Conservation (phyloP, 1,139 yeast genomes). For the Suhomyces panamericanus region DNA sequence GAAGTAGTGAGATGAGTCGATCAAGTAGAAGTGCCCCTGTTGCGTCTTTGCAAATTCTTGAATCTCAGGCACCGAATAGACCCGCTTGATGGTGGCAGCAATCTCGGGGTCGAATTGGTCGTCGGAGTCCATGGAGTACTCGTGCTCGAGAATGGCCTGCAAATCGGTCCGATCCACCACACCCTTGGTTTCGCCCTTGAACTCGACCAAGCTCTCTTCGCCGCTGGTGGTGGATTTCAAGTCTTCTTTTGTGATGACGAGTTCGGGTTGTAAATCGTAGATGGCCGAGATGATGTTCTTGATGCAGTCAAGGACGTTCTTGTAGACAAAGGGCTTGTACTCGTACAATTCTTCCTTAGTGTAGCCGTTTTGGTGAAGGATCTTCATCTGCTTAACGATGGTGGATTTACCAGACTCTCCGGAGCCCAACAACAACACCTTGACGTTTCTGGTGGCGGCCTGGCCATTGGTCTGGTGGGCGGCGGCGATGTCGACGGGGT, state of each 20-base stretch:
- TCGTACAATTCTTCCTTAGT: conserved; percentile 61
- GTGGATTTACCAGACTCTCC: conserved; percentile 84
- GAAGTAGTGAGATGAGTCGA: conserved; percentile 87
- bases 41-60: conserved; percentile 55
- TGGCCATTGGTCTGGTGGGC: conserved; percentile 8
- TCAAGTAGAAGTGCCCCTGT: conserved; percentile 74
- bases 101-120: conserved; percentile 47
- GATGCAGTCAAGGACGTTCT: conserved; percentile 67
- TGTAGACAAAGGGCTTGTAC: conserved; percentile 68
- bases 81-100: conserved; percentile 43
- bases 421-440: conserved; percentile 68
- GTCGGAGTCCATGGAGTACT: conserved; percentile 48
- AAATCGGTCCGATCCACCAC: conserved; percentile 43
- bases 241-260: conserved; percentile 38
- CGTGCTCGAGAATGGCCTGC: conserved; percentile 49
- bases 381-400: conserved; percentile 72
- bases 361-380: conserved; percentile 71
- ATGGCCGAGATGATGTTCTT: conserved; percentile 61
- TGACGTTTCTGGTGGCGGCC: conserved; percentile 43
- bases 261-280: conserved; percentile 47
- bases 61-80: conserved; percentile 63
- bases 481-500: conserved; percentile 13
- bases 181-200: conserved; percentile 15
- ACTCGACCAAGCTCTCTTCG: conserved; percentile 17
- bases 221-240: conserved; percentile 10